Conservation (phyloP, 345 rosid genomes). For the Pugionium dolabratum region DNA sequence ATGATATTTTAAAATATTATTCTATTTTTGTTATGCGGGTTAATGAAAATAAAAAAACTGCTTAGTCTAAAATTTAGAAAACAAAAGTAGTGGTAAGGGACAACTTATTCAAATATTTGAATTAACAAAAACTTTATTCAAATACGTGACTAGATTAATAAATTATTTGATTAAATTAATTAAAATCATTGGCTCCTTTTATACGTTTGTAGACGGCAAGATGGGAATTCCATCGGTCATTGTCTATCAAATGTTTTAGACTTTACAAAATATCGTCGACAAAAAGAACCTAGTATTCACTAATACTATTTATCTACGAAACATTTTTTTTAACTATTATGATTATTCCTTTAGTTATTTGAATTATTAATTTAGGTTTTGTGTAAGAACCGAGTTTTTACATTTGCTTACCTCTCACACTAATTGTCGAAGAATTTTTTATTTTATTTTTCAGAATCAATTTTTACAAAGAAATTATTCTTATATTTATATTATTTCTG, state of each 20-base stretch:
- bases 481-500: no score
- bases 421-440: no score
- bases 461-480: no score
- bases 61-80: conserved; percentile 16
- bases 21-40: neutral
- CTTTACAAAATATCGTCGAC: conserved; percentile 17
- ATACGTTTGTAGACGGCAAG: neutral
- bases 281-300: neutral
- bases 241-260: conserved; percentile 28
- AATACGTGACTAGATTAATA: neutral
- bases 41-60: neutral
- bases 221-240: conserved; percentile 14
- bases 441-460: no score
- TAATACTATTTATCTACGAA: no score
- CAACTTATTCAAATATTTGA: neutral
- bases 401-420: no score
- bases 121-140: no score
- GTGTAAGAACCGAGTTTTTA: no score
- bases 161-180: neutral
- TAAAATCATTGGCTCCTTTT: neutral
- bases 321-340: no score
- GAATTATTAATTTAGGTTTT: no score
- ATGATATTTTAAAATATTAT: no score
- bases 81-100: conserved; percentile 2
- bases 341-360: no score